These are phyloP conservation scores for Chernovozyma sophiae-reginae DNA, from an alignment of 1,139 yeast genomes.

Conservation along the genomic window DNA sequence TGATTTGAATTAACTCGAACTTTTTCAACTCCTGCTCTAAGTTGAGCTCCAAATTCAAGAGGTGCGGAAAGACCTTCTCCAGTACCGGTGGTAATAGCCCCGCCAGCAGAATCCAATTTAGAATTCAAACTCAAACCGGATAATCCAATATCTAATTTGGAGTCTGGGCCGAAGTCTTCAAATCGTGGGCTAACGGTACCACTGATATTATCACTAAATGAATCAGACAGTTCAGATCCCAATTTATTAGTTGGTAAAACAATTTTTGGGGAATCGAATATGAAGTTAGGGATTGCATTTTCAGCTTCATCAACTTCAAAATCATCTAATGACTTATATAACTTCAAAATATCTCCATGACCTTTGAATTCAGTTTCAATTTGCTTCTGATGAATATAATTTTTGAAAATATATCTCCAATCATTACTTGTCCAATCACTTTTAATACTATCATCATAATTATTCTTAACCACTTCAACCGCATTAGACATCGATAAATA, in stretches of 20 bases:
- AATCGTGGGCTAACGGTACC: slow-evolving; percentile 1
- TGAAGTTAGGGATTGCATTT: slow-evolving; percentile 12
- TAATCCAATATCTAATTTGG: neutral
- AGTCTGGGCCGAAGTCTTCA: neutral
- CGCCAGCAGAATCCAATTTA: neutral
- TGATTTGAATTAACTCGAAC: slow-evolving; percentile 2
- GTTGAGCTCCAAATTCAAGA: slow-evolving; percentile 2
- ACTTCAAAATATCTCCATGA: slow-evolving; percentile 27
- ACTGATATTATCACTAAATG: neutral
- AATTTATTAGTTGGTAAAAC: slow-evolving; percentile 9
- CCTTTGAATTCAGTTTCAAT: slow-evolving; percentile 20
- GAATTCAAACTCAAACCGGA: neutral
- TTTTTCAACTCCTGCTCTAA: slow-evolving; percentile 1
- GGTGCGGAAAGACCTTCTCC: neutral
- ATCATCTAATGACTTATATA: slow-evolving; percentile 19
- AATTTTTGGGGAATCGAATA: slow-evolving; percentile 16
- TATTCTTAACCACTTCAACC: slow-evolving; percentile 26
- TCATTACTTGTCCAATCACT: slow-evolving; percentile 37
- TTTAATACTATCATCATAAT: slow-evolving; percentile 23
- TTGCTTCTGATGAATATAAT: slow-evolving; percentile 12
- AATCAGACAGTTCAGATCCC: neutral
- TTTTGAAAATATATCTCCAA: slow-evolving; percentile 40
- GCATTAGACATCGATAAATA: slow-evolving; percentile 43
- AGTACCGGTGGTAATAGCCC: neutral
- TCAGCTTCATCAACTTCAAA: slow-evolving; percentile 19